Evolutionary conservation across 129 eudicot genomes (phyloP), one percentile per base, ranked within the genome.

Genomic region (Artemisia tridentata): DNA sequence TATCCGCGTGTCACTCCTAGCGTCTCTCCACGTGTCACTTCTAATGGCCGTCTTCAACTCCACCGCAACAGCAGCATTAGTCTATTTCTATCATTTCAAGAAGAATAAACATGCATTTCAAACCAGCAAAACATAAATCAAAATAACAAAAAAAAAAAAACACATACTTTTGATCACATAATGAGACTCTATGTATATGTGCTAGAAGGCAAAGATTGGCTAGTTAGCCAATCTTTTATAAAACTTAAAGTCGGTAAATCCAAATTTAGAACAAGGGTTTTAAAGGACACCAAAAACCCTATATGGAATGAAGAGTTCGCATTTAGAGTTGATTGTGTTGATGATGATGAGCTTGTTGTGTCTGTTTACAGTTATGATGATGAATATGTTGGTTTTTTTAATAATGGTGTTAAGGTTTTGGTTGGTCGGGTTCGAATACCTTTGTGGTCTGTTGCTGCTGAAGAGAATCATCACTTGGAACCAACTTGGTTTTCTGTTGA

Each of bases 231-330:
- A 65, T 84, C 92, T 0, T 89, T 75, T 23, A 76, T 87, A 21
- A 85, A 83, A 77, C 78, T 92, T 12, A 80, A 78, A 76, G 79
- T 89, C 38, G 98, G 98, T 1, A 86, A 82, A 21, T 76, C 57
- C 51, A 92, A 87, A 82, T 83, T 95, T 51, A 87, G 85, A 68
- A 85, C 92, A 0, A 77, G 90, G 82, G 82, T 80, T 69, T 68
- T 87, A 70, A 85, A 31, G 60, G 82, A 83, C 73, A 81, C 85
- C 0, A 68, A 54, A 7, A 88, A 80, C 79, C 95, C 96, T 3
- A 51, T 85, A 78, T 92, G 96, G 96, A 92, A 92, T 63, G 98
- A 92, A 77, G 98, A 92, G 74, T 92, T 92, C 79, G 92, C 78
- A 3, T 92, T 89, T 73, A 86, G 85, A 50, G 87, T 89, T 41